These are phyloP conservation scores for Cetradonia linearis DNA, from an alignment of 495 filamentous ascomycete species.

Conservation along the genomic window DNA sequence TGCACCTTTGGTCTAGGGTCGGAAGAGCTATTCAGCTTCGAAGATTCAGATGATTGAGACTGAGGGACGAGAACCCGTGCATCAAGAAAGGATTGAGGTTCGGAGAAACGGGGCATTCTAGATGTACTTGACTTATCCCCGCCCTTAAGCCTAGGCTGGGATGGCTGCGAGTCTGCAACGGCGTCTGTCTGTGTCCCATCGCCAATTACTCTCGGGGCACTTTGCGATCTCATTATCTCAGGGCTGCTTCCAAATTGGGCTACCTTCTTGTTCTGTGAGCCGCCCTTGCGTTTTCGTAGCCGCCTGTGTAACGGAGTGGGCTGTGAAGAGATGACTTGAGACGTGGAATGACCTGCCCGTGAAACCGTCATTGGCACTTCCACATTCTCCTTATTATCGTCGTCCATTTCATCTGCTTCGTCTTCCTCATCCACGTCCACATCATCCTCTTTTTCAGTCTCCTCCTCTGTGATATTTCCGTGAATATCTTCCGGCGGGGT, in stretches of 20 bases:
- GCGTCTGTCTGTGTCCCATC: conserved; percentile 24
- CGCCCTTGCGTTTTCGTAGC: conserved; percentile 1
- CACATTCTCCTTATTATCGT: conserved; percentile 45
- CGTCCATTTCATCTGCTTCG: conserved; percentile 29
- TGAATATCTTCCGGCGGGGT: conserved; percentile 15
- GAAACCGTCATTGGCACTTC: conserved; percentile 27
- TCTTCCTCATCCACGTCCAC: conserved; percentile 25
- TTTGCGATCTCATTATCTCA: conserved; percentile 9
- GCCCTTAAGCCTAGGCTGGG: conserved; percentile 24
- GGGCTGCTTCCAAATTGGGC: conserved; percentile 4
- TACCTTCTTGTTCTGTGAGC: conserved; percentile 2
- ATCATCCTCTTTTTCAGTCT: conserved; percentile 44
- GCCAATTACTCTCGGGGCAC: conserved; percentile 14
- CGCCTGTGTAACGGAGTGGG: conserved; percentile 20
- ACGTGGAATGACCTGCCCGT: conserved; percentile 35
- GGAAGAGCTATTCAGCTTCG: conserved; percentile 24
- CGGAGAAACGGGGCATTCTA: conserved; percentile 14
- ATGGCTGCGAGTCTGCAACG: conserved; percentile 42
- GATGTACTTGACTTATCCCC: conserved; percentile 1
- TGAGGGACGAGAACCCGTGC: conserved; percentile 26
- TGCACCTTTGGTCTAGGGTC: conserved; percentile 1
- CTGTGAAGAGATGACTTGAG: conserved; percentile 34
- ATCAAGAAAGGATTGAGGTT: conserved; percentile 20
- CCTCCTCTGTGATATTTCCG: conserved; percentile 37
- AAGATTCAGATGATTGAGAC: conserved; percentile 25